phyloP scores from a whole-genome alignment of 2,329 filamentous ascomycete genomes.

The Neonectria sp. region DNA sequence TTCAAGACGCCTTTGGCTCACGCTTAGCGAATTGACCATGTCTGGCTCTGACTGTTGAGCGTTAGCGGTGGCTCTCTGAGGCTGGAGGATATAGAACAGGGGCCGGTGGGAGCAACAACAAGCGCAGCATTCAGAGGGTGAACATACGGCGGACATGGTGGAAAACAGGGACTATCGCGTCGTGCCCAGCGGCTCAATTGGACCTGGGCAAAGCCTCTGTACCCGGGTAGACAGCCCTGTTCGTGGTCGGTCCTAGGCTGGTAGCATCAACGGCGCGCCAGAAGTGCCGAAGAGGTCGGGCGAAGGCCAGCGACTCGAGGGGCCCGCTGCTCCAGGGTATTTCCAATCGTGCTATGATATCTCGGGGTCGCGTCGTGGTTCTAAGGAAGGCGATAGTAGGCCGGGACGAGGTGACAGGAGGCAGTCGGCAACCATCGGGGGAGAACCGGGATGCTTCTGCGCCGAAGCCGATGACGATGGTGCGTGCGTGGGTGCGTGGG shows the following conservation, averaged over 20 bases:
- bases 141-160: constrained; percentile 53
- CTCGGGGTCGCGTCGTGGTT: constrained; percentile 32
- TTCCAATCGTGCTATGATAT: constrained; percentile 28
- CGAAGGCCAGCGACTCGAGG: constrained; percentile 1
- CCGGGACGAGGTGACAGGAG: constrained; percentile 37
- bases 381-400: constrained; percentile 38
- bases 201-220: constrained; percentile 33
- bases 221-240: constrained; percentile 35
- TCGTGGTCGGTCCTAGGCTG: constrained; percentile 32
- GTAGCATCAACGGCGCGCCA: constrained; percentile 39
- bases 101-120: neutral
- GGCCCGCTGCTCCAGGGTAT: constrained; percentile 4
- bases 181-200: constrained; percentile 36
- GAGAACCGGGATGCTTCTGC: constrained; percentile 38
- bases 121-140: neutral
- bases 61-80: constrained; percentile 31
- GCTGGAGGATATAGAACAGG: neutral
- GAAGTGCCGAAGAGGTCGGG: constrained; percentile 15
- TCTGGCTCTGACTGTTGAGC: constrained; percentile 45
- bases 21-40: constrained; percentile 46
- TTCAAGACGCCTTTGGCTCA: constrained; percentile 44
- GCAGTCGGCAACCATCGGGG: constrained; percentile 47
- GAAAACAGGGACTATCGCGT: constrained; percentile 23
- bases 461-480: constrained; percentile 40
- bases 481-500: constrained; percentile 25